Base-by-base conservation (phyloP, 2,329 filamentous ascomycete species). In the Ascochyta pisi region DNA sequence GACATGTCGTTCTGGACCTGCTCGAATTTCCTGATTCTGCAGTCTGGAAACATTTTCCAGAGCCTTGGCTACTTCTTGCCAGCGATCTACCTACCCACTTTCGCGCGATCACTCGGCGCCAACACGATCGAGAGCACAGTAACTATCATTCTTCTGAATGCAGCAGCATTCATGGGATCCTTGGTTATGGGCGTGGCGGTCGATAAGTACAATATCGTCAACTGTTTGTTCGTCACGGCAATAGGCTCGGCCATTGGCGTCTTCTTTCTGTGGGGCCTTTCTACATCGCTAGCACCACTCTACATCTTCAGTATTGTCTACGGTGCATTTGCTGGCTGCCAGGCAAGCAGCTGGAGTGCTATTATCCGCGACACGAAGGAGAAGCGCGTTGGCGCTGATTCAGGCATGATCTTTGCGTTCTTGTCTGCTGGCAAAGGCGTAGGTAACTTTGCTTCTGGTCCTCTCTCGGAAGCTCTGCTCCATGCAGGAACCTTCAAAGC, bases 371-470 rank as follows among this genome's bases (percentile, higher is more conserved):
- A 80, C 33, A 76, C 80, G 3, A 69, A 73, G 46, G 66, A 70
- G 35, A 73, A 70, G 41, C 70, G 76, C 15, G 58, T 53, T 31
- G 62, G 64, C 10, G 69, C 70, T n/a, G 82, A 84, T 39, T 70
- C 78, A 3, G 78, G 80, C 0, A 78, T 84, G 58, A 74, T 83
- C 1, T 81, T 84, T 53, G 78, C 77, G 0, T 74, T 79, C 13
- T 70, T 84, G 49, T 77, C 77, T 9, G 78, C 78, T 8, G 82
- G 82, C 0, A 79, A 81, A 40, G 83, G 82, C 0, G 75, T 84
- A 19, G 82, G 82, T 3, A 81, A 79, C 64, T 69, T 85, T 9
- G 76, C 79, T 9, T 79, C 76, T 55, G 83, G 83, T 3, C 82
- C 83, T 0, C 65, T 84, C 38, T 83, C 81, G 43, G 81, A 83